Conservation (phyloP, 208 protist species). For the Trypanosoma scelopori region DNA sequence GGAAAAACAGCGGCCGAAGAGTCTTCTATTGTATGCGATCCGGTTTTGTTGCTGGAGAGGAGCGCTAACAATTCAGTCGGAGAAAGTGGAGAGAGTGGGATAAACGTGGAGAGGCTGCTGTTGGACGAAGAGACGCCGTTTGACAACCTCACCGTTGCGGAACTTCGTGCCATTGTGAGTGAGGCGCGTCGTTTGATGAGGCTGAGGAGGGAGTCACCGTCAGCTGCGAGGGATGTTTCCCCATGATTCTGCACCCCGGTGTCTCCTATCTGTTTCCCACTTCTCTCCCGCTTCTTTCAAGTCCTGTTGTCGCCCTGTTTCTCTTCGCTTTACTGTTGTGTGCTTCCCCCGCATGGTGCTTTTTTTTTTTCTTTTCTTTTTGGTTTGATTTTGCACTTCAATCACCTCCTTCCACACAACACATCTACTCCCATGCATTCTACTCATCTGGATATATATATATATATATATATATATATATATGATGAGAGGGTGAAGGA, state of each 20-base stretch:
- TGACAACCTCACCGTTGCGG: constrained; percentile 53
- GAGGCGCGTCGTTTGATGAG: constrained; percentile 42
- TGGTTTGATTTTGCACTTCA: constrained; percentile 7
- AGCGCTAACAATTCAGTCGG: background rate
- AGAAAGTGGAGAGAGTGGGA: background rate
- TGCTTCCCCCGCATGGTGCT: too few species aligned
- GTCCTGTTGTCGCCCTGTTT: background rate
- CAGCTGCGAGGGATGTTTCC: background rate
- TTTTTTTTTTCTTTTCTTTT: constrained; percentile 4
- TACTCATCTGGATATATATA: background rate
- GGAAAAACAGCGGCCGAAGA: background rate
- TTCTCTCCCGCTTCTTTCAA: background rate
- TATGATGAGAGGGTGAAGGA: too few species aligned
- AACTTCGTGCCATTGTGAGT: constrained; percentile 67
- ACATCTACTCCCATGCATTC: too few species aligned
- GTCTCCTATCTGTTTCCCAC: constrained; percentile 19
- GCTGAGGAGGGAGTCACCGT: constrained; percentile 5
- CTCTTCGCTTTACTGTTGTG: too few species aligned
- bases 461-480: constrained; percentile 7
- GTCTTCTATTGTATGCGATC: background rate
- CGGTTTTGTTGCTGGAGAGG: background rate
- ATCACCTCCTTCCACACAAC: too few species aligned
- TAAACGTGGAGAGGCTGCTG: constrained; percentile 30
- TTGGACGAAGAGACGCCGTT: constrained; percentile 51
- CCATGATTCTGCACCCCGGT: constrained; percentile 1